Evolutionary conservation across 2,329 filamentous ascomycete genomes (phyloP), one percentile per base, ranked within the genome.

Genomic region (Magnaporthales sp.): DNA sequence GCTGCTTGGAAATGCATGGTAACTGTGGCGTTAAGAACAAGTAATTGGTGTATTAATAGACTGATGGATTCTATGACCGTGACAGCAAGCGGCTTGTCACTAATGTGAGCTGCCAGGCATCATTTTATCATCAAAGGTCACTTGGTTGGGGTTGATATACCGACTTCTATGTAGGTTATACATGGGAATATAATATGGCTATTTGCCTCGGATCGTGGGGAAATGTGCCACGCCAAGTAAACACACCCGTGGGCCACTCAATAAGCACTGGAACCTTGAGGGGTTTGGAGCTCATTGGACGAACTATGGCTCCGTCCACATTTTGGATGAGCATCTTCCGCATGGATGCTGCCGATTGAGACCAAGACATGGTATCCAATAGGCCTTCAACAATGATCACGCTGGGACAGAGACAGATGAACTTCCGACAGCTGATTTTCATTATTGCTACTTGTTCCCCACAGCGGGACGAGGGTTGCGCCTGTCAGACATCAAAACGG

Each of bases 1-100:
- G 72, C 72, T 26, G 70, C 19, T n/a, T 22, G 62, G 62, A 54
- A 13, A 38, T 46, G 62, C 62, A 64, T 64, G n/a, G 9, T 51
- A 9, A 27, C 22, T 11, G n/a, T 27, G 29, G 22, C n/a, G 24
- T 7, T 6, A 30, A 11, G n/a, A 27, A 58, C 54, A 58, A 26
- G 54, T 58, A 1, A 5, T n/a, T 15, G 19, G 9, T 51, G 19
- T 51, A 9, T 1, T n/a, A n/a, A 19, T 19, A 51, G 38, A 51
- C 3, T 6, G 6, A n/a, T 51, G 19, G n/a, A 7, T n/a, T 6
- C 38, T 51, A n/a, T 51, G 38, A 51, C 9, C 13, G 5, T 38
- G 32, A 38, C 10, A 38, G 32, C 32, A 51, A n/a, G n/a, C 38
- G 19, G 38, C 10, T 51, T n/a, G 9, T n/a, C 19, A 15, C 19